phyloP scores from a whole-genome alignment of 2,329 filamentous ascomycete genomes.

The Hypoxylon sp. region DNA sequence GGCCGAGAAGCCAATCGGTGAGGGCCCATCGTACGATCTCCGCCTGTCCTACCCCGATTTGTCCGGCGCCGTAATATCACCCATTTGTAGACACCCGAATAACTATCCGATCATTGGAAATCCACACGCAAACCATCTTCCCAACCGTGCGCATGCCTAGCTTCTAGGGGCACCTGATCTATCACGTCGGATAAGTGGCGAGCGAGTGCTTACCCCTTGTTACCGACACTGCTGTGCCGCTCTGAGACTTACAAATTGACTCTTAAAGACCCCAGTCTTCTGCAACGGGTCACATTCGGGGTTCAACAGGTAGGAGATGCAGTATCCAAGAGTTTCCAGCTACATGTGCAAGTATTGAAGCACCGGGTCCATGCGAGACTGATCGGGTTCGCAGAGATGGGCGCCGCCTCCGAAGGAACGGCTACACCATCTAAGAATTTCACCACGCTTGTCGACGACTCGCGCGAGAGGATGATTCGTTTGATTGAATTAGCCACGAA shows the following conservation, averaged over 20 bases:
- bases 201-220: not conserved
- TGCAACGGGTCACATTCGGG: not conserved
- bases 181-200: not conserved
- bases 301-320: no score
- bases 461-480: conserved; percentile 49
- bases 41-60: not conserved
- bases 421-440: not conserved
- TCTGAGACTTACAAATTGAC: not conserved
- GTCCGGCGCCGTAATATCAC: not conserved
- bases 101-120: not conserved
- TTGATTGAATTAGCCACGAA: conserved; percentile 29
- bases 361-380: no score
- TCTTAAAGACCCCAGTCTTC: not conserved
- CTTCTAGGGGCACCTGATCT: not conserved
- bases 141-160: not conserved
- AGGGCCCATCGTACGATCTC: not conserved
- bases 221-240: not conserved
- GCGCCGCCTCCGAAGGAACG: conserved; percentile 42
- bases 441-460: conserved; percentile 45
- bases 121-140: not conserved
- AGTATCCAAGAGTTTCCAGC: no score
- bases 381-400: no score
- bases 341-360: no score
- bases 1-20: not conserved
- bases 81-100: not conserved